Evolutionary conservation across 345 rosid species (phyloP).

Genomic region (Hibiscus mutabilis): DNA sequence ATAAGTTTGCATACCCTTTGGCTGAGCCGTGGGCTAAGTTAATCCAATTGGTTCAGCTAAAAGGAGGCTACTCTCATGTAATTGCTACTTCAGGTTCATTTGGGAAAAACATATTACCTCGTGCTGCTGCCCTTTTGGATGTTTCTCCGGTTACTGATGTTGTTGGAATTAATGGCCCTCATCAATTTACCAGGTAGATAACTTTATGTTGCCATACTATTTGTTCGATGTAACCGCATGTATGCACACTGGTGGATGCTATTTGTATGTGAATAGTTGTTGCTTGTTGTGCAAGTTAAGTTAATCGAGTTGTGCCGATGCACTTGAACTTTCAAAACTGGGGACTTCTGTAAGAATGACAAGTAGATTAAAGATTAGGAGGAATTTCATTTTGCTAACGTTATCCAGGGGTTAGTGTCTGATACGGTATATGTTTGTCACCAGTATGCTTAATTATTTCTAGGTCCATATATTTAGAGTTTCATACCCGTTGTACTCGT

Average conservation of each 20-base stretch:
- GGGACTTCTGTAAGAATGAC: neutral
- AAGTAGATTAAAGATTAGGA: neutral
- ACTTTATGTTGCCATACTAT: neutral
- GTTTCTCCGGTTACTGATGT: conserved; percentile 96
- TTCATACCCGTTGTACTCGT: neutral
- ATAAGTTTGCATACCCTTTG: conserved; percentile 51
- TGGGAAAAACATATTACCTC: conserved; percentile 82
- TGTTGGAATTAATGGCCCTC: conserved; percentile 48
- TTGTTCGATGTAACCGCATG: neutral
- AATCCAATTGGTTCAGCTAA: conserved; percentile 63
- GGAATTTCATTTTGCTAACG: neutral
- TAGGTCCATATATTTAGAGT: neutral
- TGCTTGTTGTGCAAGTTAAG: neutral
- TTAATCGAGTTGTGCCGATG: neutral
- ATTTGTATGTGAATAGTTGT: neutral
- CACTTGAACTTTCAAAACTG: neutral
- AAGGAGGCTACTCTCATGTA: conserved; percentile 64
- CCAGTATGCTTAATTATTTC: neutral
- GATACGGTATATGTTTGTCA: neutral
- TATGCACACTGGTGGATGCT: neutral
- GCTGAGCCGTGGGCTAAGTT: conserved; percentile 93
- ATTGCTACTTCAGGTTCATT: conserved; percentile 76
- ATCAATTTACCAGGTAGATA: conserved; percentile 89
- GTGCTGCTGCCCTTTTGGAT: conserved; percentile 87
- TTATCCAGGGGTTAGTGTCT: neutral